Conservation (phyloP, 2,329 filamentous ascomycete genomes). For the Cytospora piceicola region DNA sequence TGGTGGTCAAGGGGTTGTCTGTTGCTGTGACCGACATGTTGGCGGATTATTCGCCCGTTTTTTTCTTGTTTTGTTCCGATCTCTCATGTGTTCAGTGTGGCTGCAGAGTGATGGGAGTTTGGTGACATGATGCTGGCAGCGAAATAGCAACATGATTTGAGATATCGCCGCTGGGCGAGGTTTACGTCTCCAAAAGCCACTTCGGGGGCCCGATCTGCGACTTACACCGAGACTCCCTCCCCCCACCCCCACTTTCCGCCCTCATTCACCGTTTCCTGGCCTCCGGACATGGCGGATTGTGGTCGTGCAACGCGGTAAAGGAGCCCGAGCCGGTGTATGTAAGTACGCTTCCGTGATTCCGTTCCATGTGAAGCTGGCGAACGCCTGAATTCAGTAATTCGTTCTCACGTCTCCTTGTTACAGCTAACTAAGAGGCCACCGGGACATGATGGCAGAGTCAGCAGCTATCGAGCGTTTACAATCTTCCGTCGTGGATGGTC, state of each 20-base stretch:
- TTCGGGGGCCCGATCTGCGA: not conserved
- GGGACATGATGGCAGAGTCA: constrained; percentile 16
- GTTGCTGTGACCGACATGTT: constrained; percentile 35
- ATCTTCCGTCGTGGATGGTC: constrained; percentile 44
- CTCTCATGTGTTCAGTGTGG: not conserved
- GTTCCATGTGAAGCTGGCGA: not conserved
- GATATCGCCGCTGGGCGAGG: too few species aligned
- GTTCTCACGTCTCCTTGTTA: not conserved
- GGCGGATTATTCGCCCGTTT: not conserved
- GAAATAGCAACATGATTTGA: not conserved
- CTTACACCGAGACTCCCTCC: not conserved
- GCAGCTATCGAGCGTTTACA: constrained; percentile 38
- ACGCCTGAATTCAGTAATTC: not conserved
- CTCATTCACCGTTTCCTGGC: constrained; percentile 9
- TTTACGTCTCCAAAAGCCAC: not conserved
- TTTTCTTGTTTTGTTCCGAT: not conserved
- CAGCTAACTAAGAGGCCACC: too few species aligned
- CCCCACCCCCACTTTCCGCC: constrained; percentile 21
- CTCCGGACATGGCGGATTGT: not conserved
- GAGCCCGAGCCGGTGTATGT: too few species aligned
- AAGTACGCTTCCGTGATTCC: too few species aligned
- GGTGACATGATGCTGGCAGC: not conserved
- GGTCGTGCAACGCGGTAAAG: not conserved
- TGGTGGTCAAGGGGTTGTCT: constrained; percentile 34
- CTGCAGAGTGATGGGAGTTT: not conserved